phyloP scores from a whole-genome alignment of 2,329 filamentous ascomycete genomes.

The Acrodontium crateriforme region DNA sequence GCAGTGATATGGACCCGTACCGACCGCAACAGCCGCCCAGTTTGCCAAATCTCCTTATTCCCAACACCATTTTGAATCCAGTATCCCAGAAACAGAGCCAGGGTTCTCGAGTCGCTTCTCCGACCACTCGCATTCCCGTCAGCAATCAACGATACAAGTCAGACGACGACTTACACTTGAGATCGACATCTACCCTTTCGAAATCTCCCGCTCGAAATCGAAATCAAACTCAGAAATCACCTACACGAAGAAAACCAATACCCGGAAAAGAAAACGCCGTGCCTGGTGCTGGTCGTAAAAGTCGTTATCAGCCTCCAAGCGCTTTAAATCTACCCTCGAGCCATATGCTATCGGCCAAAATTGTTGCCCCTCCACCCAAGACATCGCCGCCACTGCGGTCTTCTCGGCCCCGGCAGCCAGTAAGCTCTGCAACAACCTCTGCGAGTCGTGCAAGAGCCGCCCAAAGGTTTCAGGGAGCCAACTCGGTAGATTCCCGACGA shows the following conservation, averaged over 20 bases:
- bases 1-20: slow-evolving; percentile 18
- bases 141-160: slow-evolving; percentile 16
- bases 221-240: slow-evolving; percentile 17
- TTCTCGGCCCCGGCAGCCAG: slow-evolving; percentile 65
- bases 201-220: slow-evolving; percentile 9
- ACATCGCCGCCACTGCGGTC: slow-evolving; percentile 68
- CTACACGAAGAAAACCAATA: slow-evolving; percentile 10
- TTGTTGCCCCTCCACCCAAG: slow-evolving; percentile 55
- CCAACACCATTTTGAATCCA: too few relatives aligned
- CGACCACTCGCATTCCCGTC: slow-evolving; percentile 19
- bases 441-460: slow-evolving; percentile 53
- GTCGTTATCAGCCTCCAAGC: slow-evolving; percentile 23
- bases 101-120: too few relatives aligned
- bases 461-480: slow-evolving; percentile 38
- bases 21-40: slow-evolving; percentile 12
- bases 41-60: slow-evolving; percentile 18
- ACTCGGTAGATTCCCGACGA: slow-evolving; percentile 26
- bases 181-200: slow-evolving; percentile 17
- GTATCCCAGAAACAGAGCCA: too few relatives aligned
- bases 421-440: slow-evolving; percentile 60
- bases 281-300: slow-evolving; percentile 10
- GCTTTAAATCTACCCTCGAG: slow-evolving; percentile 13
- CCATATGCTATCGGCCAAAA: slow-evolving; percentile 51
- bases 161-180: slow-evolving; percentile 12
- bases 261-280: slow-evolving; percentile 16